phyloP scores from a whole-genome alignment of 176 grass and related monocot species.

The Avena atlantica region DNA sequence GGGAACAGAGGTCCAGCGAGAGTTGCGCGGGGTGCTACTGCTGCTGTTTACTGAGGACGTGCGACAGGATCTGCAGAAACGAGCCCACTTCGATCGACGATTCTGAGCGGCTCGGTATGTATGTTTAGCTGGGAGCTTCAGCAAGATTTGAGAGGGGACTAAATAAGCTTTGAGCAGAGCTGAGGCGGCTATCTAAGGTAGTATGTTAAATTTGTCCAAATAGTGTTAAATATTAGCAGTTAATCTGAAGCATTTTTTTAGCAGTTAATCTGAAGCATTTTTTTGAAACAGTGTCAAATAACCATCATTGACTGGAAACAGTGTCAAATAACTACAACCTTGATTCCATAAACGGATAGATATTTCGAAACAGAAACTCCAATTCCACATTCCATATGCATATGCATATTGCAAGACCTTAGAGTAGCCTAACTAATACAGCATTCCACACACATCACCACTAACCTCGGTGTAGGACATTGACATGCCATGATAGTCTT shows the following conservation, averaged over 20 bases:
- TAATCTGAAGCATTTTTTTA: neutral
- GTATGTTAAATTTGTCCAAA: neutral
- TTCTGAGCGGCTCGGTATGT: no score
- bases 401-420: constrained; percentile 1
- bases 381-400: neutral
- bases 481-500: constrained; percentile 34
- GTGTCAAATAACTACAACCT: constrained; percentile 5
- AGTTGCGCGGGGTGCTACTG: no score
- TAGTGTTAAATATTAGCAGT: neutral
- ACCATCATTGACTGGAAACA: neutral
- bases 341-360: constrained; percentile 12
- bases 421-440: constrained; percentile 11
- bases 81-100: no score
- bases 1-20: no score
- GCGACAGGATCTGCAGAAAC: no score
- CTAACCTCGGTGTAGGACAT: constrained; percentile 30
- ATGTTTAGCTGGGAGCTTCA: neutral
- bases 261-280: neutral
- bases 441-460: neutral
- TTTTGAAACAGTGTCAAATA: neutral
- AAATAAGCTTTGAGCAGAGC: neutral
- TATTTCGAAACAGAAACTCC: neutral
- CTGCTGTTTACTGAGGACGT: no score
- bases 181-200: neutral
- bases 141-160: neutral